Conservation (phyloP, 129 eudicot species). For the Tagetes patula region DNA sequence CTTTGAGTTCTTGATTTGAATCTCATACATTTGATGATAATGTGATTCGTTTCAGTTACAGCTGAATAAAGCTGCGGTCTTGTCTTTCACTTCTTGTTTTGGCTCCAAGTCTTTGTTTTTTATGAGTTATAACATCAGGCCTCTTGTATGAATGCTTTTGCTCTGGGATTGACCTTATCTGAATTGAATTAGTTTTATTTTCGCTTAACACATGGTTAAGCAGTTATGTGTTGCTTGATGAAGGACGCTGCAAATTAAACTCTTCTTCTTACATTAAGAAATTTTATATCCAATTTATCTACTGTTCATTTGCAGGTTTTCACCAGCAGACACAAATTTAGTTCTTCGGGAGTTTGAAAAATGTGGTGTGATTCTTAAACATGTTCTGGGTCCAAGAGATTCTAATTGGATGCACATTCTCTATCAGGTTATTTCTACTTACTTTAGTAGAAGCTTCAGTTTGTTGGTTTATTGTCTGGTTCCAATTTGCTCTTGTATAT, state of each 20-base stretch:
- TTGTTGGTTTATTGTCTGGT: not conserved
- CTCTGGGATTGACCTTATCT: not conserved
- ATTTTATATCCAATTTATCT: not conserved
- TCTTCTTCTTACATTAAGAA: not conserved
- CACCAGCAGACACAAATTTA: slow-evolving; percentile 83
- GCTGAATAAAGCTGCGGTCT: not conserved
- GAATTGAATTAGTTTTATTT: not conserved
- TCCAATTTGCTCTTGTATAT: not conserved
- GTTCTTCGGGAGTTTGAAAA: slow-evolving; percentile 94
- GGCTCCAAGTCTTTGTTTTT: not conserved
- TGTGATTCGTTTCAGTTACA: not conserved
- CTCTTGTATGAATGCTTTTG: slow-evolving; percentile 2
- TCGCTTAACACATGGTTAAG: not conserved
- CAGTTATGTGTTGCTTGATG: not conserved
- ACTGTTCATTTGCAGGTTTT: slow-evolving; percentile 51
- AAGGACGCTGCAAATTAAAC: not conserved
- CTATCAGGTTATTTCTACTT: slow-evolving; percentile 63
- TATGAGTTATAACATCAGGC: not conserved
- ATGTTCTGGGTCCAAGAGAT: slow-evolving; percentile 90
- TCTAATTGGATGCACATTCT: slow-evolving; percentile 99
- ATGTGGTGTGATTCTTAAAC: slow-evolving; percentile 83
- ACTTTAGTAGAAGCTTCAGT: slow-evolving; percentile 3
- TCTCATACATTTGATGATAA: not conserved
- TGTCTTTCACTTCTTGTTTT: not conserved
- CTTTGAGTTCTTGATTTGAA: not conserved